Evolutionary conservation across 805 yeast genomes (phyloP), one percentile per base, ranked within the genome.

Genomic region (Cyberlindnera petersonii): DNA sequence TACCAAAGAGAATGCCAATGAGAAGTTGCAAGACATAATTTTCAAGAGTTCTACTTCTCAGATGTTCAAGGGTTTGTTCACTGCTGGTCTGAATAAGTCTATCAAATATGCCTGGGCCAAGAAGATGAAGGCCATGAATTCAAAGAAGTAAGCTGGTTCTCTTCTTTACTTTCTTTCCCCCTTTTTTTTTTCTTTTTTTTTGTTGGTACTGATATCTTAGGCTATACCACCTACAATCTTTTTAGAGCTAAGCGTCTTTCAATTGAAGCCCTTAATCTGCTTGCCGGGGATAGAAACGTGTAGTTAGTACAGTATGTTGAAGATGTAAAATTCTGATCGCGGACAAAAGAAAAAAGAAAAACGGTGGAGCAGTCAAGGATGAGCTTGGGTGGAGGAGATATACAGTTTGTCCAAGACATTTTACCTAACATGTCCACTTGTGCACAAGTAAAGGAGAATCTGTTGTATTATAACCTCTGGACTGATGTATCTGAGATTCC

Each of bases 1-100:
- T 45, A 60, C 65, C 6, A 39, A 56, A 15, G 68, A 65, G 17
- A 66, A 64, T 33, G 63, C 69, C 4, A 46, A 50, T 10, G 24
- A 33, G 19, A 56, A 51, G 27, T 66, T 85, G 26, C 63, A 66
- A 46, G 61, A 68, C 19, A 82, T 83, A 1, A 88, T 89, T 7
- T 68, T 67, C 30, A 63, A 64, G 55, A 81, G 93, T n/a, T 85
- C 95, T 13, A 56, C 79, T 13, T 60, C 77, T 8, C 98, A 93
- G 60, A 77, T 86, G 22, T 47, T 77, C 14, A 88, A 91, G 59
- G 98, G 98, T 0, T 52, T 91, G 2, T 65, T 86, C 29, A 87
- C 95, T 4, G 96, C 98, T 1, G 98, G 98, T 1, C 35, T 84
- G 1, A 56, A 66, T 15, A 85, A 83, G 56, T 77, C 89, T 9